These are phyloP conservation scores for Gastroboletus turbinatus DNA, from an alignment of 1,284 basidiomycete species.

Conservation along the genomic window DNA sequence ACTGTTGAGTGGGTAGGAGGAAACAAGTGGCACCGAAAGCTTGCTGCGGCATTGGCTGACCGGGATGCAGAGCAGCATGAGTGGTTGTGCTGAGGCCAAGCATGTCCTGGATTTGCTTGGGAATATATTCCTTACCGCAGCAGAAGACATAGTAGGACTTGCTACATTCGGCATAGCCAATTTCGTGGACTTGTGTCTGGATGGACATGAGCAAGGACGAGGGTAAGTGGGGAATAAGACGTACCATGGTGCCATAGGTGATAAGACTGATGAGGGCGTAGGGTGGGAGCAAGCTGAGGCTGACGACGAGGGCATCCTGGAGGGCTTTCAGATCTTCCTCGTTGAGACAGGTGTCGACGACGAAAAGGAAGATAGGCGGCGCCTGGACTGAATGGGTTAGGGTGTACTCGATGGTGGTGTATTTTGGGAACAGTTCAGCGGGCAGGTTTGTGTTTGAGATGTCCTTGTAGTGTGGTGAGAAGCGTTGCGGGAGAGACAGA, in stretches of 20 bases:
- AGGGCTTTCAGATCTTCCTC: slow-evolving; percentile 95
- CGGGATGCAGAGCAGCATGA: slow-evolving; percentile 79
- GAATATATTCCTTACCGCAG: slow-evolving; percentile 96
- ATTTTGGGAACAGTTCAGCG: slow-evolving; percentile 94
- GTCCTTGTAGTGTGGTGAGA: slow-evolving; percentile 99
- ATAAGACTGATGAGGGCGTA: slow-evolving; percentile 95
- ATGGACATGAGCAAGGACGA: slow-evolving; percentile 2
- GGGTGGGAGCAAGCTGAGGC: slow-evolving; percentile 89
- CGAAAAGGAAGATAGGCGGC: slow-evolving; percentile 95
- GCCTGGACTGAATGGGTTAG: slow-evolving; percentile 88
- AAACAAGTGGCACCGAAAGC: slow-evolving; percentile 89
- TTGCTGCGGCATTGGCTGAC: slow-evolving; percentile 84
- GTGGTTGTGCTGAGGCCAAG: slow-evolving; percentile 79
- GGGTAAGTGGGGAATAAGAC: slow-evolving; percentile 19
- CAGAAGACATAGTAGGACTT: slow-evolving; percentile 99
- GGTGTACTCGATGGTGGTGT: slow-evolving; percentile 99
- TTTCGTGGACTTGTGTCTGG: slow-evolving; percentile 97
- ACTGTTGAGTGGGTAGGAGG: slow-evolving; percentile 89
- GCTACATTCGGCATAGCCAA: slow-evolving; percentile 94
- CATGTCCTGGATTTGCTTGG: slow-evolving; percentile 99
- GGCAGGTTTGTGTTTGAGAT: slow-evolving; percentile 97
- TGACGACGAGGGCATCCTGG: slow-evolving; percentile 90
- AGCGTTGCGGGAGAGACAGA: slow-evolving; percentile 97
- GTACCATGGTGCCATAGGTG: slow-evolving; percentile 95
- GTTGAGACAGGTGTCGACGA: slow-evolving; percentile 97